Percentiles rank a stretch among this genome's conserved stretches.
Evolutionary conservation across 495 filamentous ascomycete species (phyloP).

Genomic region (Podospora pseudopauciseta): DNA sequence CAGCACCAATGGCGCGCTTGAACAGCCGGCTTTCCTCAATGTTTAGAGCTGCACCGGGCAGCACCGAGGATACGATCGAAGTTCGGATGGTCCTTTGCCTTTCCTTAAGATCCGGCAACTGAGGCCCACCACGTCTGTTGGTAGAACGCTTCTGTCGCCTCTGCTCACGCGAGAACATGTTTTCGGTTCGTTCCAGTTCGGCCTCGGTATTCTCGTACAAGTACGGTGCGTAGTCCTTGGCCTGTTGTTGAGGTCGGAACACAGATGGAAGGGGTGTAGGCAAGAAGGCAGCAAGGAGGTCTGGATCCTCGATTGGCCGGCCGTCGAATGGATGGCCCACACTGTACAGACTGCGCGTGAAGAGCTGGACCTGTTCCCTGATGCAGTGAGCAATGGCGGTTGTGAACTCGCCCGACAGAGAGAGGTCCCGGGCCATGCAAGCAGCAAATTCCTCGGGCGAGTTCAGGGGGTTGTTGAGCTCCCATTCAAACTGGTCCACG

Average conservation of each 20-base stretch:
- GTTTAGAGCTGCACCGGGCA: conserved; percentile 76
- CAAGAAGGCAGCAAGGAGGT: conserved; percentile 79
- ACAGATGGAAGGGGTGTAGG: conserved; percentile 76
- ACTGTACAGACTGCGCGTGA: conserved; percentile 89
- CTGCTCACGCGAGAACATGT: conserved; percentile 88
- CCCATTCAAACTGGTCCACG: conserved; percentile 98
- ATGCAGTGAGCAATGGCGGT: conserved; percentile 97
- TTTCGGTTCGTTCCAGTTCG: conserved; percentile 85
- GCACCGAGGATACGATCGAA: conserved; percentile 80
- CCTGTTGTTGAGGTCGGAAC: conserved; percentile 83
- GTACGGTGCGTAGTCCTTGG: conserved; percentile 89
- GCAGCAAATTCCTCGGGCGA: conserved; percentile 90
- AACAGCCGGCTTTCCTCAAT: conserved; percentile 84
- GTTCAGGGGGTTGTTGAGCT: conserved; percentile 91
- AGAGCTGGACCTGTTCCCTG: conserved; percentile 89
- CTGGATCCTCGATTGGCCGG: conserved; percentile 84
- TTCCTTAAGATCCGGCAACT: conserved; percentile 92
- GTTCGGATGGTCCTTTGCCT: conserved; percentile 87
- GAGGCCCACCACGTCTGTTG: conserved; percentile 90
- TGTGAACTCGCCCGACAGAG: conserved; percentile 90
- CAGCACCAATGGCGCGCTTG: conserved; percentile 58
- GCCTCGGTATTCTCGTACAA: conserved; percentile 90
- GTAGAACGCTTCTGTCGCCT: conserved; percentile 91
- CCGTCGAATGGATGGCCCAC: conserved; percentile 93
- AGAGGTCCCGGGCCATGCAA: conserved; percentile 85